Base-by-base conservation (phyloP, 352 stramenopile genomes). In the Phytophthora rubi region DNA sequence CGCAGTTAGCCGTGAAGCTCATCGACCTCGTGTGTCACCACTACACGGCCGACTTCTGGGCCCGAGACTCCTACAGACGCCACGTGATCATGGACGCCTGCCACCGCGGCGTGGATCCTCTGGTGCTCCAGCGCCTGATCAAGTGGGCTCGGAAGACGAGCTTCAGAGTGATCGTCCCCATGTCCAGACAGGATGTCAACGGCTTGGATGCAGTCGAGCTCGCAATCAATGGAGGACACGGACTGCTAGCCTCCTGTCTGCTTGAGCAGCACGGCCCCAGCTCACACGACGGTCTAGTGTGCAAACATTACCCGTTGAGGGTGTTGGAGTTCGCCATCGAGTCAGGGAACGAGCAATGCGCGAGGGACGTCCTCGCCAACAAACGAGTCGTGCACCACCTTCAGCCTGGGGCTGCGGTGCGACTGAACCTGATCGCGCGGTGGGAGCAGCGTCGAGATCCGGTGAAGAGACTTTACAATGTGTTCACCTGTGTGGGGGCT, bases 41-140 rank as follows among this genome's bases (percentile, higher is more conserved):
- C 42, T 53, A 21, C 3, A 54, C 6, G 32, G 39, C 12, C 39
- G 45, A 65, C 21, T 74, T 74, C 55, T 74, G 60, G 60, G 54
- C 53, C 16, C 62, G 35, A 44, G 32, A 66, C 39, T 32, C 37
- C 13, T n/a, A n/a, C 18, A 37, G 61, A 53, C 66, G 66, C 2
- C 59, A 73, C 54, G 65, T 64, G 32, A 63, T 73, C 23, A 73
- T 73, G 66, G 45, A 69, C 23, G 65, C 45, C 28, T 72, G 65
- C 21, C 9, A 60, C 10, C 21, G 32, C 4, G 59, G 65, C 2
- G 65, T 68, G 16, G 58, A 72, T 37, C 44, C 53, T 1, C 44
- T 47, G 0, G 65, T 72, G 4, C 42, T 73, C 7, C 48, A 16
- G 6, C 65, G 65, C 4, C 16, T 73, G n/a, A 30, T 73, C 23